Conservation (phyloP, 306 rosid genomes). For the Cucumis melo region DNA sequence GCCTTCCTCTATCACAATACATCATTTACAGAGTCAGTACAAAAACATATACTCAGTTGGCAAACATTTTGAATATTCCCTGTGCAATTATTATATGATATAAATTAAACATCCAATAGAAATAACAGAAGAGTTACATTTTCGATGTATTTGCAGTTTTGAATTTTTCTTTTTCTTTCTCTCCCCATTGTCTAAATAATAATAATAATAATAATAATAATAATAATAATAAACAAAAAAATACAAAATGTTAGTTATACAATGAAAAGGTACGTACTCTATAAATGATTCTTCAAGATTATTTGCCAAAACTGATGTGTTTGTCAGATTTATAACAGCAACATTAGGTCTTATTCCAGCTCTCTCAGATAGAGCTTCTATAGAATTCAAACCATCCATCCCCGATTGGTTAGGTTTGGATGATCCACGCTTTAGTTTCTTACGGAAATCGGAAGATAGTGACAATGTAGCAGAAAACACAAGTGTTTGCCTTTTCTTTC, state of each 20-base stretch:
- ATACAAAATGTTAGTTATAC: conserved; percentile 11
- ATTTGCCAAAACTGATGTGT: conserved; percentile 52
- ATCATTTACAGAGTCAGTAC: not conserved
- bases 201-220: no score
- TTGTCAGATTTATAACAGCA: conserved; percentile 82
- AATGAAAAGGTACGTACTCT: conserved; percentile 41
- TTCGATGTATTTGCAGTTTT: no score
- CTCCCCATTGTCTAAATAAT: no score
- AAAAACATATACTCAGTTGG: not conserved
- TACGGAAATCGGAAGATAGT: conserved; percentile 80
- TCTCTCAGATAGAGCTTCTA: conserved; percentile 74
- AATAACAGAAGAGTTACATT: not conserved
- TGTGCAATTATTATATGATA: not conserved
- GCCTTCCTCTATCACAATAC: not conserved
- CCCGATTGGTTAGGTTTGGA: conserved; percentile 38
- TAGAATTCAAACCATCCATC: conserved; percentile 59
- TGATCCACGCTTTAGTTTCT: conserved; percentile 68
- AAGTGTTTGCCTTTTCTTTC: conserved; percentile 91
- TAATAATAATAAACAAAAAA: not conserved
- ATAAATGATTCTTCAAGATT: conserved; percentile 89
- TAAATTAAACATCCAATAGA: not conserved
- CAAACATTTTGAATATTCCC: not conserved
- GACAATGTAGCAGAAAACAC: conserved; percentile 93
- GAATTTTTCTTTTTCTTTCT: no score
- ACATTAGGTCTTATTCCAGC: conserved; percentile 87